Evolutionary conservation across 257 asterid species (phyloP), one percentile per base, ranked within the genome.

Genomic region (Solanum stenotomum): DNA sequence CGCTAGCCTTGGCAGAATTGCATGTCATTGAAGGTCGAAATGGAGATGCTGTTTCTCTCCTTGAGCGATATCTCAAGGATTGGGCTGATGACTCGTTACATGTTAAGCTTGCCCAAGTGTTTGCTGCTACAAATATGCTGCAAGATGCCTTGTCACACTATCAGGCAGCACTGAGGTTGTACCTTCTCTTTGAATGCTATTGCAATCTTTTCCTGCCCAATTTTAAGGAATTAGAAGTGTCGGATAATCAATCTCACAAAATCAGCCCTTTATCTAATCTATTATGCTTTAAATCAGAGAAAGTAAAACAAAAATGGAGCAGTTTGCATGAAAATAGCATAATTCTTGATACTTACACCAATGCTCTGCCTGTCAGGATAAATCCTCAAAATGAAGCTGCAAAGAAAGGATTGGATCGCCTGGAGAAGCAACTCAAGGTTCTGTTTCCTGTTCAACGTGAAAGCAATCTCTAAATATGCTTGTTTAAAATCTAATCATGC

Each of bases 371-470:
- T 91, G 86, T 86, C 94, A 96, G 99, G 95, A 96, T 96, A 90
- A 97, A 97, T 92, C 92, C 95, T 77, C 94, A 94, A 52, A 97
- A 92, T 59, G 99, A 96, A 90, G 98, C 96, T 84, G 98, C 99
- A 3, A 95, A 92, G 87, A 95, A 93, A 86, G 99, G 99, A 89
- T 90, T 96, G 40, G 99, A 97, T 84, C 98, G 99, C 83, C 91
- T 97, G 92, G 99, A 97, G 95, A 97, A 97, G 88, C 98, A 91
- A 91, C 94, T 96, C 98, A 97, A 97, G 99, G 99, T 96, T 91
- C 85, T 74, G 34, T 75, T 86, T 8, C 84, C 86, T 84, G 38
- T 56, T 81, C 85, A 29, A 7, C 52, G 29, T 70, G 74, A 59
- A 59, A 82, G 18, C 22, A 33, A 68, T 86, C 37, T 42, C 42